A percentile compares a stretch with the other conserved stretches of the same genome.
phyloP scores from a whole-genome alignment of 805 yeast genomes.

The Metschnikowia dekortorum region DNA sequence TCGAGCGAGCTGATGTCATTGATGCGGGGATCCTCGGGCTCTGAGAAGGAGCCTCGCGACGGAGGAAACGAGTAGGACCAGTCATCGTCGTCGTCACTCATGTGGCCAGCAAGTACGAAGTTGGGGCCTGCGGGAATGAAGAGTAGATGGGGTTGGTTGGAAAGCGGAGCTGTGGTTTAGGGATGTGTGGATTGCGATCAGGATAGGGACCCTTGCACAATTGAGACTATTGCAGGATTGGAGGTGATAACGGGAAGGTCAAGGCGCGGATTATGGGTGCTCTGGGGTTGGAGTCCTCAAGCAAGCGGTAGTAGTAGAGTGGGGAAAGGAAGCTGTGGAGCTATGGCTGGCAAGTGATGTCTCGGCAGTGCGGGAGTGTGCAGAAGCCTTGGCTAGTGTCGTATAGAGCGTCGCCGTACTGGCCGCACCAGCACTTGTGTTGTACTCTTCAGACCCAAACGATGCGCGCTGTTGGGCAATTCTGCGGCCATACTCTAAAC shows the following conservation, averaged over 20 bases:
- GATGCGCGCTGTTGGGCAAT: too few species aligned
- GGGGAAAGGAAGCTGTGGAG: not conserved
- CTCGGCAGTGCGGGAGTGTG: not conserved
- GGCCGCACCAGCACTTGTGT: too few species aligned
- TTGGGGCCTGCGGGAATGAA: not conserved
- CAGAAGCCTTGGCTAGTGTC: not conserved
- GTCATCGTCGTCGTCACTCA: constrained; percentile 33
- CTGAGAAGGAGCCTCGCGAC: constrained; percentile 13
- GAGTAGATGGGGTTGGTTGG: not conserved
- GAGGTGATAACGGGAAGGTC: not conserved
- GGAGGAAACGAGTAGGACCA: constrained; percentile 41
- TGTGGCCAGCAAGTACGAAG: not conserved
- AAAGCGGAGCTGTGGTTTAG: not conserved
- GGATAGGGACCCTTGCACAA: not conserved
- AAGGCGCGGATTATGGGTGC: too few species aligned
- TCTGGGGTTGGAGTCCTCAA: too few species aligned
- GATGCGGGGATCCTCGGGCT: not conserved
- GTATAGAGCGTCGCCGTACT: too few species aligned
- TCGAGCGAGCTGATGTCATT: not conserved
- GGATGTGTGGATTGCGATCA: not conserved
- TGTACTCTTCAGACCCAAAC: too few species aligned
- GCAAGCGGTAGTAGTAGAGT: not conserved
- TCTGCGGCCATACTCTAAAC: too few species aligned
- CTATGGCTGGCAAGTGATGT: not conserved
- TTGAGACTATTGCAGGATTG: not conserved